Conservation (phyloP, 257 asterid genomes). For the Fraxinus pennsylvanica region DNA sequence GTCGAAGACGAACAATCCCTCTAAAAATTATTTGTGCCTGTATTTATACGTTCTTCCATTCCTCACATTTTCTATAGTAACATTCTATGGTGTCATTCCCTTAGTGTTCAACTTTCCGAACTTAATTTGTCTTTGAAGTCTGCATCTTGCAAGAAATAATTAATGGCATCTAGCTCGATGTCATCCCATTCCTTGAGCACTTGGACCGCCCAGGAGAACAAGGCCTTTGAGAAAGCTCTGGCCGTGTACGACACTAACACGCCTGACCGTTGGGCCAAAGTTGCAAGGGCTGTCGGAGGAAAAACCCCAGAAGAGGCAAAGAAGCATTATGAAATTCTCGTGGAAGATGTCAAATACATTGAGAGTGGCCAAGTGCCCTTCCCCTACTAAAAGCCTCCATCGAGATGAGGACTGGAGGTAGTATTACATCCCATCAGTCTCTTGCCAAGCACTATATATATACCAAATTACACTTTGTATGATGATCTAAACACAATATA, state of each 20-base stretch:
- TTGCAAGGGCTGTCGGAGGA: slow-evolving; percentile 39
- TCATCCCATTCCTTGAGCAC: slow-evolving; percentile 21
- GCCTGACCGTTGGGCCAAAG: slow-evolving; percentile 43
- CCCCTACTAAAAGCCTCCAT: slow-evolving; percentile 31
- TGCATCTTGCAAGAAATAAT: neutral
- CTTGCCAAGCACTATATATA: neutral
- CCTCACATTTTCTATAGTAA: neutral
- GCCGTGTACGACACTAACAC: slow-evolving; percentile 37
- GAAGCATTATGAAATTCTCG: slow-evolving; percentile 44
- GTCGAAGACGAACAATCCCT: neutral
- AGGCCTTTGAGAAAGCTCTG: slow-evolving; percentile 45
- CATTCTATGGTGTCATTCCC: neutral
- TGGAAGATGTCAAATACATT: slow-evolving; percentile 36
- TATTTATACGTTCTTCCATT: neutral
- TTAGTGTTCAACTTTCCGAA: neutral
- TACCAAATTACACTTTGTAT: too few species aligned
- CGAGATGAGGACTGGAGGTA: slow-evolving; percentile 20
- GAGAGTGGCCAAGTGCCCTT: slow-evolving; percentile 44
- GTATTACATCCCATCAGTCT: neutral
- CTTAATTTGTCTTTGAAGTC: neutral
- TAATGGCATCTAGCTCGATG: slow-evolving; percentile 25
- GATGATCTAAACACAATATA: neutral
- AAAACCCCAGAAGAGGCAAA: slow-evolving; percentile 41
- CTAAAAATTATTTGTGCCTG: neutral
- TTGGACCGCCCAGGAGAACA: slow-evolving; percentile 42